A percentile compares a stretch with the other conserved stretches of the same genome.
Conservation (phyloP, 192 early-diverging fungal species). For the Linnemannia schmuckeri region DNA sequence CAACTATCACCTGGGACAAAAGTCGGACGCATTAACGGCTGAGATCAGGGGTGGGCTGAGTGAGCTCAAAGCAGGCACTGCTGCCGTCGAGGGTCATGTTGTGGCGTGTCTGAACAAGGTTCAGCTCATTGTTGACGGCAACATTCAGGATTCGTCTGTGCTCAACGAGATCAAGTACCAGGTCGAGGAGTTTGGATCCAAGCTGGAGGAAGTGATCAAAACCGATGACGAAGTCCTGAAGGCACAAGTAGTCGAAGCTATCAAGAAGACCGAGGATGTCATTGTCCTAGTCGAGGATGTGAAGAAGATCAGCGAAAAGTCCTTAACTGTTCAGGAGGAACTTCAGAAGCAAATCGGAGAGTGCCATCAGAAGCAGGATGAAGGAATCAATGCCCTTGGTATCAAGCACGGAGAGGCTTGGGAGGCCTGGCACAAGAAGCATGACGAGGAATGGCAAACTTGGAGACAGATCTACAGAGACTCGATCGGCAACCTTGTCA, state of each 20-base stretch:
- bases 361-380: constrained; percentile 13
- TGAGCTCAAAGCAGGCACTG: not conserved
- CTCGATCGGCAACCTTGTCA: not conserved
- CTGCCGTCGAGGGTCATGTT: not conserved
- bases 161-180: not conserved
- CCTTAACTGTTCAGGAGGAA: constrained; percentile 1
- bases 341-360: constrained; percentile 7
- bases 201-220: not conserved
- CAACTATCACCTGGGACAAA: not conserved
- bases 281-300: constrained; percentile 10
- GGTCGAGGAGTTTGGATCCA: not conserved
- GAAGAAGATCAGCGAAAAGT: constrained; percentile 5
- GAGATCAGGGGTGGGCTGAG: not conserved
- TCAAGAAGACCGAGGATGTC: constrained; percentile 1
- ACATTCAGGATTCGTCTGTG: constrained; percentile 16
- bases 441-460: not conserved
- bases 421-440: constrained; percentile 1
- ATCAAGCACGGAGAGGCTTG: constrained; percentile 13
- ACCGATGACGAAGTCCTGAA: not conserved
- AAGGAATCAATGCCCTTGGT: not conserved
- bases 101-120: constrained; percentile 10
- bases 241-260: not conserved
- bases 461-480: constrained; percentile 5
- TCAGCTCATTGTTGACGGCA: not conserved
- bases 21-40: not conserved